phyloP scores from a whole-genome alignment of 306 rosid species.

The Albizia julibrissin region DNA sequence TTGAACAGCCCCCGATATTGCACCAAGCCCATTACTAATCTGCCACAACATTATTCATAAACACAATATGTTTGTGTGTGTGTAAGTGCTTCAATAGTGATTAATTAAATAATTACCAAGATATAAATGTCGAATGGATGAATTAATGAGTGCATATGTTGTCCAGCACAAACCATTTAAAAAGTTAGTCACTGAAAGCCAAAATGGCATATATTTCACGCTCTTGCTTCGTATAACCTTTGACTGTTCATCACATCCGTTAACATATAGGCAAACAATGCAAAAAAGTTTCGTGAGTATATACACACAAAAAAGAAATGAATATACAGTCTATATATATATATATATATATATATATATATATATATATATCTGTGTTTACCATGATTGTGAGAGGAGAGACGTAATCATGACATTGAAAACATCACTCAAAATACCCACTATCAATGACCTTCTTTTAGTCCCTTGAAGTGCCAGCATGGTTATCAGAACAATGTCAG shows the following conservation, averaged over 20 bases:
- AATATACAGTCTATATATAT: too few relatives aligned
- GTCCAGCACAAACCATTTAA: conserved; percentile 77
- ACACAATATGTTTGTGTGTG: too few relatives aligned
- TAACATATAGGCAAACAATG: too few relatives aligned
- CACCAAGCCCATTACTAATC: too few relatives aligned
- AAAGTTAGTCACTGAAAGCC: conserved; percentile 67
- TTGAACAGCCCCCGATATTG: too few relatives aligned
- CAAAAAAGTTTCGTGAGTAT: too few relatives aligned
- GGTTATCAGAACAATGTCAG: background rate
- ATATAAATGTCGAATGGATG: conserved; percentile 57
- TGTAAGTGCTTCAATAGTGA: too few relatives aligned
- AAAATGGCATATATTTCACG: conserved; percentile 76
- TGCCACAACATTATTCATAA: too few relatives aligned
- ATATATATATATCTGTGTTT: too few relatives aligned
- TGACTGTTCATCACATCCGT: conserved; percentile 33
- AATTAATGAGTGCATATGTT: conserved; percentile 72
- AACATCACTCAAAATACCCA: background rate
- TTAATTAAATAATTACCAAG: conserved; percentile 34
- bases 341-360: too few relatives aligned
- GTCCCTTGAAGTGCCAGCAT: background rate
- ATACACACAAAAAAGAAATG: too few relatives aligned
- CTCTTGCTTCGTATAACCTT: conserved; percentile 69
- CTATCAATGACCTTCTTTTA: background rate
- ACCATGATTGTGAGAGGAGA: background rate
- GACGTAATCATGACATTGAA: background rate